Percentiles rank a stretch among this genome's conserved stretches.
phyloP scores from a whole-genome alignment of 1,139 yeast species.

The Saccharomyces uvarum region DNA sequence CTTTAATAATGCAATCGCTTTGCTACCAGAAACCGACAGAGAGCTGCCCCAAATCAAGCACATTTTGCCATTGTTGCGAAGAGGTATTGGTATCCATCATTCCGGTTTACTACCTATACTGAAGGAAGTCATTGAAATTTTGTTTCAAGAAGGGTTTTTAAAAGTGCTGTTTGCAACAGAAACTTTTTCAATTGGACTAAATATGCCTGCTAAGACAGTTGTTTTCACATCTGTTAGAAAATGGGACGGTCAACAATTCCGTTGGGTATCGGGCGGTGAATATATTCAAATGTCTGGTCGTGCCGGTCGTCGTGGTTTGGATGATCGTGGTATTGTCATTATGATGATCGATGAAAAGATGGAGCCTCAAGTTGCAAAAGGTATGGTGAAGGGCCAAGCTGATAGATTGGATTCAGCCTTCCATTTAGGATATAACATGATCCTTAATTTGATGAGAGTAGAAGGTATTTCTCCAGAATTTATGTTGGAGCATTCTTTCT shows the following conservation, averaged over 20 bases:
- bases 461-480: conserved; percentile 98
- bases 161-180: conserved; percentile 96
- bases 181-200: conserved; percentile 94
- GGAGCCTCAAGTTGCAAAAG: conserved; percentile 98
- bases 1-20: conserved; percentile 78
- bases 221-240: conserved; percentile 95
- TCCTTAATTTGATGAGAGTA: conserved; percentile 87
- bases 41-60: conserved; percentile 91
- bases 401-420: conserved; percentile 94
- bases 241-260: conserved; percentile 94
- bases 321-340: conserved; percentile 96
- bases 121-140: conserved; percentile 91
- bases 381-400: conserved; percentile 98
- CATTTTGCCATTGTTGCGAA: conserved; percentile 73
- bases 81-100: conserved; percentile 98
- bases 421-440: conserved; percentile 95
- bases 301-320: conserved; percentile 99
- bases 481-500: conserved; percentile 90
- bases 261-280: conserved; percentile 99
- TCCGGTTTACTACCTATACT: conserved; percentile 92
- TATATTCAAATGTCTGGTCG: conserved; percentile 99
- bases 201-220: conserved; percentile 97
- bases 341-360: conserved; percentile 98
- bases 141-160: conserved; percentile 91
- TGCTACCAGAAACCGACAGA: conserved; percentile 82